Conservation (phyloP, 768 basidiomycete species). For the Leccinum subgranulosum region DNA sequence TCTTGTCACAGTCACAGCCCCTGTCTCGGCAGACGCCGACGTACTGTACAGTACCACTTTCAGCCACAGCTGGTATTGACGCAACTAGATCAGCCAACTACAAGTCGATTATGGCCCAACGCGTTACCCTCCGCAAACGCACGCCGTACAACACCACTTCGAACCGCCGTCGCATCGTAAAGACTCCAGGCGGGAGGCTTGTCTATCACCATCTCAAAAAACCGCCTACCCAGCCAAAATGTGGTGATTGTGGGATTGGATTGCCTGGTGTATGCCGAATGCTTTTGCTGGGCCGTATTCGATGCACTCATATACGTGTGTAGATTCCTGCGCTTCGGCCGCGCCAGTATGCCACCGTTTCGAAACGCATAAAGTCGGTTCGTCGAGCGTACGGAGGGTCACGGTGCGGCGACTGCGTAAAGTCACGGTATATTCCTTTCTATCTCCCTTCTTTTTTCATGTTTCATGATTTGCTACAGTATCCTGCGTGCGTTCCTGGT, state of each 20-base stretch:
- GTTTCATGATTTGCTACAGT: conserved; percentile 38
- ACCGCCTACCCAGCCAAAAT: conserved; percentile 86
- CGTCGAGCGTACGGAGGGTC: conserved; percentile 96
- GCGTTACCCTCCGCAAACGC: conserved; percentile 98
- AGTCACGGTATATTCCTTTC: conserved; percentile 70
- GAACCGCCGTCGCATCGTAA: conserved; percentile 90
- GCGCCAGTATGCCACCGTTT: conserved; percentile 91
- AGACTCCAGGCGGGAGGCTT: conserved; percentile 98
- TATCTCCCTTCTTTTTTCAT: not conserved
- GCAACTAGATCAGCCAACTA: not conserved
- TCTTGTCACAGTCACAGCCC: not conserved
- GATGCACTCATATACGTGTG: not conserved
- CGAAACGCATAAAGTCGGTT: conserved; percentile 97
- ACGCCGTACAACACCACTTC: conserved; percentile 98
- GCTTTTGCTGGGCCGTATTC: not conserved
- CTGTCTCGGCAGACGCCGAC: conserved; percentile 18
- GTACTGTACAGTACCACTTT: conserved; percentile 18
- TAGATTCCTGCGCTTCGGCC: conserved; percentile 96
- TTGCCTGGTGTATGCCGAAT: conserved; percentile 83
- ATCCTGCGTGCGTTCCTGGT: conserved; percentile 98
- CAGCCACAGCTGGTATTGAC: conserved; percentile 17
- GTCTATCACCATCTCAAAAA: conserved; percentile 99
- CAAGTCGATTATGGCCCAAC: conserved; percentile 80
- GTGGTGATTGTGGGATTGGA: conserved; percentile 95
- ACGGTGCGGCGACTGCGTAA: conserved; percentile 93